Evolutionary conservation across 2,329 filamentous ascomycete species (phyloP).

Genomic region (Sphaerulina populicola): DNA sequence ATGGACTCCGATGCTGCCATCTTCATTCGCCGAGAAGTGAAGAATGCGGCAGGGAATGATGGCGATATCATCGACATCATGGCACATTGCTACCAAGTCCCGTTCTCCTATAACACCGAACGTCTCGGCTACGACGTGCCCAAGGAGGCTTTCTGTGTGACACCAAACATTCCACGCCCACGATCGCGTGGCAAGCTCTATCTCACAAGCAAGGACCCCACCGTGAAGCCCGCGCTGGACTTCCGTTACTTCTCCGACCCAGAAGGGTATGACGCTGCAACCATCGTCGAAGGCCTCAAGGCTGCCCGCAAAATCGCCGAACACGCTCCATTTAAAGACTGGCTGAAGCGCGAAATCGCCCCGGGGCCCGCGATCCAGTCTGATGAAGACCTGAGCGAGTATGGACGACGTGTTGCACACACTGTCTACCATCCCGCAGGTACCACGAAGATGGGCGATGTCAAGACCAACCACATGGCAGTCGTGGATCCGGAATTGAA

Average conservation of each 20-base stretch:
- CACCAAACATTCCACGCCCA: slow-evolving; percentile 78
- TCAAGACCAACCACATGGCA: slow-evolving; percentile 58
- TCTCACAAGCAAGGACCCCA: slow-evolving; percentile 66
- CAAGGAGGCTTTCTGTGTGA: slow-evolving; percentile 83
- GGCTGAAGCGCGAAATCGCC: slow-evolving; percentile 74
- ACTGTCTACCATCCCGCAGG: slow-evolving; percentile 87
- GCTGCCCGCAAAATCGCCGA: slow-evolving; percentile 69
- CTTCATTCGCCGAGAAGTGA: slow-evolving; percentile 70
- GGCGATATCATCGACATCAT: slow-evolving; percentile 75
- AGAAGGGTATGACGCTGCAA: slow-evolving; percentile 76
- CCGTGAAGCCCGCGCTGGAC: slow-evolving; percentile 72
- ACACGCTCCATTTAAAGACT: slow-evolving; percentile 68
- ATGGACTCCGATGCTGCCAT: slow-evolving; percentile 87
- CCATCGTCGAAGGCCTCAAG: slow-evolving; percentile 67
- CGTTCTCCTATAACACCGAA: slow-evolving; percentile 77
- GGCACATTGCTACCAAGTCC: slow-evolving; percentile 97
- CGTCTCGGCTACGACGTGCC: slow-evolving; percentile 64
- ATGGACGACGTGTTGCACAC: slow-evolving; percentile 71
- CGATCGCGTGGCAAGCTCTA: slow-evolving; percentile 69
- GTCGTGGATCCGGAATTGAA: slow-evolving; percentile 72
- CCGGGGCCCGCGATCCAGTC: slow-evolving; percentile 65
- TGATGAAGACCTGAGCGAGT: slow-evolving; percentile 73
- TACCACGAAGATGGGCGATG: slow-evolving; percentile 82
- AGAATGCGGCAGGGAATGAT: slow-evolving; percentile 61
- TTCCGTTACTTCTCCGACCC: slow-evolving; percentile 86